Evolutionary conservation across 345 rosid species (phyloP).

Genomic region (Psidium guajava): DNA sequence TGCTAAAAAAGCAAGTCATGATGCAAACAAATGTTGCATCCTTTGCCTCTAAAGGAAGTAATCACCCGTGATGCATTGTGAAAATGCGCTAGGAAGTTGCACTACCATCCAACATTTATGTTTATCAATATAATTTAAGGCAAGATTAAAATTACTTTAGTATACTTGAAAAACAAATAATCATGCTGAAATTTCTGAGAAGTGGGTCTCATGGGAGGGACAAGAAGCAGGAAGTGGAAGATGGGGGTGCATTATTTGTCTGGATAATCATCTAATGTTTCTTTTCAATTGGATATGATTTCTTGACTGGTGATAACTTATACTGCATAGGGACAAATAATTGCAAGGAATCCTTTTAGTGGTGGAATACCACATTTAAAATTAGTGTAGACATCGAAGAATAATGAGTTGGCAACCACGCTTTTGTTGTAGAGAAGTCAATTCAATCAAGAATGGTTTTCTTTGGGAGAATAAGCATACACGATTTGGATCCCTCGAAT

Average conservation of each 20-base stretch:
- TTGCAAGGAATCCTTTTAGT: not conserved
- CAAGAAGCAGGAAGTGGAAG: not conserved
- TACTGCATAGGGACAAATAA: not conserved
- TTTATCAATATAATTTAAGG: not conserved
- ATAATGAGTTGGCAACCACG: not conserved
- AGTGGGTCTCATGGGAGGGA: not conserved
- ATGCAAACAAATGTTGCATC: not conserved
- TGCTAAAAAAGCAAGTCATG: not conserved
- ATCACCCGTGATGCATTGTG: not conserved
- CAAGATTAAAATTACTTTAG: not conserved
- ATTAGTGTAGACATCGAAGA: not conserved
- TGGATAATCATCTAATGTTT: not conserved
- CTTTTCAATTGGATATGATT: not conserved
- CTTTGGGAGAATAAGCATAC: not conserved
- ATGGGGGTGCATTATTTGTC: not conserved
- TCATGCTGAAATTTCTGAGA: not conserved
- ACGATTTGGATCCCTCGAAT: not conserved
- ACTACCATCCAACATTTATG: not conserved
- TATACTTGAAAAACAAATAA: not conserved
- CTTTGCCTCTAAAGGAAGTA: conserved; percentile 1
- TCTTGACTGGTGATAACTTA: not conserved
- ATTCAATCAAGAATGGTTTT: not conserved
- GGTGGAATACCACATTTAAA: not conserved
- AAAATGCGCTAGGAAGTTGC: not conserved
- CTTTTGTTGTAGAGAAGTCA: not conserved